Base-by-base conservation (phyloP, 495 filamentous ascomycete genomes). In the Delitschia confertaspora region DNA sequence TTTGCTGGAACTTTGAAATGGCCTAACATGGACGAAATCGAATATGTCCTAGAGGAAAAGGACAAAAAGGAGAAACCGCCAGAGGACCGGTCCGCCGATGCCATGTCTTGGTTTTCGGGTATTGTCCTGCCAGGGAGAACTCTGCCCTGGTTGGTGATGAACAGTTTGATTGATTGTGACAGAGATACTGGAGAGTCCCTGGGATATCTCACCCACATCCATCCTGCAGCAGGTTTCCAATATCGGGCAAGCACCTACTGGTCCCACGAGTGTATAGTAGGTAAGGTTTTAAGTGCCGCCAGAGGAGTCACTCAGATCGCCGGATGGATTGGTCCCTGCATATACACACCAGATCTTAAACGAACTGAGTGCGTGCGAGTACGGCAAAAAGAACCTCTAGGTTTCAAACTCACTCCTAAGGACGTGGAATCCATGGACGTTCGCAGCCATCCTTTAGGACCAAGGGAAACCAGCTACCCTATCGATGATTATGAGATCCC, bases 51-150 rank as follows among this genome's bases (percentile, higher is more conserved):
- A 38, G 72, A 70, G 42, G 69, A 77, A 42, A 69, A 68, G 46
- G 74, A 80, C 38, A 60, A 57, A 22, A 67, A 73, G 11, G 56
- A 63, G 26, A 66, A 65, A 22, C 60, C 71, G 6, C 63, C 83
- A 4, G 73, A 80, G 52, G 65, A 73, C 33, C 65, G 78, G 51
- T 76, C 71, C 55, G 74, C 75, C 16, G 73, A 80, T 56, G 70
- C 79, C 33, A 76, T 82, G 73, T 79, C 80, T 29, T 85, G 79
- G 68, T 82, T 84, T 52, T 77, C 74, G 26, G 80, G 79, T 4
- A 66, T 82, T 14, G 71, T 83, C 41, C 66, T 84, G 4, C 81
- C 81, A 5, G 81, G 81, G n/a, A 60, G 65, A 37, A 81, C 78
- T 13, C 73, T 82, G 43, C 74, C 78, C 23, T 85, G 76, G 63